phyloP scores from a whole-genome alignment of 106 monocot species.

The Narthecium ossifragum region DNA sequence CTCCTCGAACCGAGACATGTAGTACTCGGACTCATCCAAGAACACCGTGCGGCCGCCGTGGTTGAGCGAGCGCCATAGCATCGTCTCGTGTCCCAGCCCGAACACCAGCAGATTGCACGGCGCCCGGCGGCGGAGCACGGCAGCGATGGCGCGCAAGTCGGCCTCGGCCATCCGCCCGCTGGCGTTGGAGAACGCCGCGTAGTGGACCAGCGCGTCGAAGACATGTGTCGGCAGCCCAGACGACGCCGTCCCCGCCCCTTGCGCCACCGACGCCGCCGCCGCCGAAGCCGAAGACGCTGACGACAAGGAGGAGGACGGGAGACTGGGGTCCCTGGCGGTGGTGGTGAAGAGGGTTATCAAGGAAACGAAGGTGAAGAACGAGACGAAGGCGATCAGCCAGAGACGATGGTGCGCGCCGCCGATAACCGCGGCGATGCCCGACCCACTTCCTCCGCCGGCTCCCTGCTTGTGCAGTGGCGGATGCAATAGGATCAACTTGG shows the following conservation, averaged over 20 bases:
- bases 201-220: slow-evolving; percentile 62
- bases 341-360: slow-evolving; percentile 29
- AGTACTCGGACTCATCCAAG: slow-evolving; percentile 80
- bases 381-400: slow-evolving; percentile 39
- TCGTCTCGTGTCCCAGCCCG: slow-evolving; percentile 74
- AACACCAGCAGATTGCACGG: slow-evolving; percentile 87
- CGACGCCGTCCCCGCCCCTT: not conserved
- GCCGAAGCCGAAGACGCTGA: not conserved
- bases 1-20: slow-evolving; percentile 52
- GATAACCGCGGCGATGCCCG: not conserved
- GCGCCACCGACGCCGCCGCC: not conserved
- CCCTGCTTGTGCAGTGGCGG: slow-evolving; percentile 13
- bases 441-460: not conserved
- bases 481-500: slow-evolving; percentile 42
- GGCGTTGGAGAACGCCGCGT: slow-evolving; percentile 38
- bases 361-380: slow-evolving; percentile 31
- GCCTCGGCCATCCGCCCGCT: slow-evolving; percentile 46
- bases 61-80: slow-evolving; percentile 78
- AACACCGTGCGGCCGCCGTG: slow-evolving; percentile 87
- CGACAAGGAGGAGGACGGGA: not conserved
- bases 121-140: slow-evolving; percentile 40
- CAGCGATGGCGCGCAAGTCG: slow-evolving; percentile 51
- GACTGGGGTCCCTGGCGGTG: slow-evolving; percentile 10
- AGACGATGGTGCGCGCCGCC: slow-evolving; percentile 31
- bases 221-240: slow-evolving; percentile 11